Conservation (phyloP, 768 basidiomycete genomes). For the Kwoniella mangroviensis region DNA sequence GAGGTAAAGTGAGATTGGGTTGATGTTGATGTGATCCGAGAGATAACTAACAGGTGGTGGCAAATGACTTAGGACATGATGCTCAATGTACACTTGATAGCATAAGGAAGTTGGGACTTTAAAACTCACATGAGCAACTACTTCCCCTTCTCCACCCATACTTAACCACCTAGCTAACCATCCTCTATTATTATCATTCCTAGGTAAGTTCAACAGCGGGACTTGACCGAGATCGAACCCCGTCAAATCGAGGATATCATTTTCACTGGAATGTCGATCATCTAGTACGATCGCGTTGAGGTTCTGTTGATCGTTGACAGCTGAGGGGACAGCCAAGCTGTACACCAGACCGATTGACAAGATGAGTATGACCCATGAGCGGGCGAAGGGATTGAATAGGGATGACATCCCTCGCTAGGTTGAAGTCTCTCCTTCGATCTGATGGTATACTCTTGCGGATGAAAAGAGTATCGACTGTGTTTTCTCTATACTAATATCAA, state of each 20-base stretch:
- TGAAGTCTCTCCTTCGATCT: background rate
- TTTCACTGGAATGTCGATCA: background rate
- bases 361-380: background rate
- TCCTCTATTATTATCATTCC: conserved; percentile 15
- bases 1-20: conserved; percentile 48
- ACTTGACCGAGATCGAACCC: conserved; percentile 12
- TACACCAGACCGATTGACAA: background rate
- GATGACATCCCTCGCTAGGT: conserved; percentile 4
- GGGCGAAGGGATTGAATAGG: conserved; percentile 2
- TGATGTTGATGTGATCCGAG: background rate
- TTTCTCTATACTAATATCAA: background rate
- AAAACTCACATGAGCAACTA: conserved; percentile 41
- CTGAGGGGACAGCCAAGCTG: background rate
- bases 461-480: too few relatives aligned
- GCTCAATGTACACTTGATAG: too few relatives aligned
- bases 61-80: background rate
- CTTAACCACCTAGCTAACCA: conserved; percentile 40
- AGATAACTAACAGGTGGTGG: background rate
- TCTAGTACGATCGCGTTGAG: background rate
- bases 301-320: background rate
- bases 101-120: too few relatives aligned
- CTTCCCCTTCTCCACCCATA: conserved; percentile 48
- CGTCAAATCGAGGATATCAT: background rate
- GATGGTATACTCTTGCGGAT: too few relatives aligned
- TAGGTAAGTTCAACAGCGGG: conserved; percentile 1